Base-by-base conservation (phyloP, 495 filamentous ascomycete species). In the Penicillium cataractarum region DNA sequence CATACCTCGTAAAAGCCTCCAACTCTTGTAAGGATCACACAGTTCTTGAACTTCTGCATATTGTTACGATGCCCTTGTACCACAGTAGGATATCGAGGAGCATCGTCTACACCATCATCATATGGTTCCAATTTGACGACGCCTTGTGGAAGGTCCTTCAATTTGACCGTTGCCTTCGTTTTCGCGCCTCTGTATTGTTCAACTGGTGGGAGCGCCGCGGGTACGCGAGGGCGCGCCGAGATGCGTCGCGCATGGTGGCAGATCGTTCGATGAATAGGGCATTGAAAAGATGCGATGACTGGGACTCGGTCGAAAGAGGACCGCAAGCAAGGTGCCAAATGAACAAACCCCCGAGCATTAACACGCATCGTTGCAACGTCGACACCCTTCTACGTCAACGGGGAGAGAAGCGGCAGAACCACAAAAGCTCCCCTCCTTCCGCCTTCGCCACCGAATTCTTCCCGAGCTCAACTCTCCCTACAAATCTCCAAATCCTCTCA, bases 1-100 rank as follows among this genome's bases (percentile, higher is more conserved):
- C 60, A 31, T 79, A 87, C 83, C 77, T 98, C 95, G 78, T 98
- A 99, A 76, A 99, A 99, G 56, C 91, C 86, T 52, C 95, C 95
- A 15, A 99, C 92, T 37, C 93, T 83, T 4, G 95, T 99, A 57
- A 99, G 77, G 22, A 99, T 71, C 26, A 98, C 89, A 74, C 92
- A 96, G 64, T 93, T 90, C 66, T 88, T 85, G 78, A 96, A 97
- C 65, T 88, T 92, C 59, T 86, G 84, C 90, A 99, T 97, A 71
- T 96, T 94, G 61, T 89, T 90, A 37, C 86, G 83, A n/a, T 91
- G 92, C 69, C 96, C 92, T 65, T 91, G 87, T n/a, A 98, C 79
- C 12, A 97, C 92, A 12, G 91, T 88, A 4, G 95, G 93, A 71
- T 96, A 97, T 42, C 80, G 75, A 24, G 90, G 89, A 24, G 74